A percentile compares a stretch with the other conserved stretches of the same genome.
These are phyloP conservation scores for Ogataea allantospora DNA, from an alignment of 805 yeast genomes.

Conservation along the genomic window DNA sequence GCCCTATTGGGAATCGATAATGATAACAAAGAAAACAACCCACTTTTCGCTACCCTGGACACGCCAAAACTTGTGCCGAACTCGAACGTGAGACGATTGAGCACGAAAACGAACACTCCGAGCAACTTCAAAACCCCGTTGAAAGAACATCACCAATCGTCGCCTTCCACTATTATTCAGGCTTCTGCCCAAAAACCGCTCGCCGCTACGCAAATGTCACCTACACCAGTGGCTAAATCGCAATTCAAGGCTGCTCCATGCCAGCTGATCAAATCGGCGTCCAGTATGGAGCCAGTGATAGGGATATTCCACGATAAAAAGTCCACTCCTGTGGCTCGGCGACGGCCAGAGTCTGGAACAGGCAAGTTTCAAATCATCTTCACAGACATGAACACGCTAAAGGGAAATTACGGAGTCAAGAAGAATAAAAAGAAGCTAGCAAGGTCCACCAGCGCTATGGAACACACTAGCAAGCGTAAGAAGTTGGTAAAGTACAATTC, in stretches of 20 bases:
- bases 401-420: slow-evolving; percentile 20
- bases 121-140: slow-evolving; percentile 22
- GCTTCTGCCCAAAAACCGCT: slow-evolving; percentile 26
- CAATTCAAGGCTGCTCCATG: slow-evolving; percentile 26
- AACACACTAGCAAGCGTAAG: slow-evolving; percentile 12
- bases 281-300: slow-evolving; percentile 32
- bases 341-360: slow-evolving; percentile 26
- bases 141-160: slow-evolving; percentile 27
- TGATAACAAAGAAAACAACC: slow-evolving; percentile 27
- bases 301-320: slow-evolving; percentile 32
- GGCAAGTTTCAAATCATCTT: slow-evolving; percentile 47
- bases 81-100: slow-evolving; percentile 19
- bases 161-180: slow-evolving; percentile 35
- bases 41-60: slow-evolving; percentile 15
- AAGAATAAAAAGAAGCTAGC: slow-evolving; percentile 18
- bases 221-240: slow-evolving; percentile 35
- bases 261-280: slow-evolving; percentile 27
- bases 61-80: slow-evolving; percentile 22
- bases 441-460: slow-evolving; percentile 20
- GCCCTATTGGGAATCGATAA: slow-evolving; percentile 17
- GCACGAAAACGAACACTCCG: slow-evolving; percentile 17
- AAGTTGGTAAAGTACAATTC: slow-evolving; percentile 14
- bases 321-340: slow-evolving; percentile 11
- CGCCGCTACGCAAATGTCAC: slow-evolving; percentile 27
- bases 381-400: slow-evolving; percentile 38